Evolutionary conservation across 768 basidiomycete species (phyloP).

Genomic region (Pulveroboletus ravenelii): DNA sequence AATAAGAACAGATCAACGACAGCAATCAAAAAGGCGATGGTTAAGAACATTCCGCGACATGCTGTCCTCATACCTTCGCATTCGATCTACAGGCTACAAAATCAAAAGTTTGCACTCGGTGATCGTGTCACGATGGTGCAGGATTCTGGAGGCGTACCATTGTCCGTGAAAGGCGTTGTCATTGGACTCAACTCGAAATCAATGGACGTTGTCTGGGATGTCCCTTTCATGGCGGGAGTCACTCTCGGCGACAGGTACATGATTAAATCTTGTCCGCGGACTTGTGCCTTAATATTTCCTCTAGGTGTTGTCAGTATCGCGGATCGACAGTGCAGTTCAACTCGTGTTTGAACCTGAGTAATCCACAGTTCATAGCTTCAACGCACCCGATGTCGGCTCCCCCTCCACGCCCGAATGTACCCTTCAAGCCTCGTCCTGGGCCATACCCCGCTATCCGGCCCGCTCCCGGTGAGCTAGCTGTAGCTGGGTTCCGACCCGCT

Average conservation of each 20-base stretch:
- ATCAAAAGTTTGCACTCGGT: slow-evolving; percentile 82
- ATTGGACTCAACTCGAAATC: slow-evolving; percentile 81
- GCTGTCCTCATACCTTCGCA: slow-evolving; percentile 92
- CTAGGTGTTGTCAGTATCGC: slow-evolving; percentile 86
- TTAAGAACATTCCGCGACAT: slow-evolving; percentile 88
- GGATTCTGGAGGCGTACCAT: slow-evolving; percentile 88
- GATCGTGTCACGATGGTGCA: slow-evolving; percentile 96
- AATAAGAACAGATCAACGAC: slow-evolving; percentile 53
- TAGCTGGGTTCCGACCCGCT: slow-evolving; percentile 63
- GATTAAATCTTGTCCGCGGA: neutral
- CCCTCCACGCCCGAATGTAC: slow-evolving; percentile 40
- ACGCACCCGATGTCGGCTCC: slow-evolving; percentile 57
- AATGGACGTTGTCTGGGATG: slow-evolving; percentile 96
- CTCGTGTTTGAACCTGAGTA: slow-evolving; percentile 82
- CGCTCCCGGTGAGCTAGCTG: slow-evolving; percentile 47
- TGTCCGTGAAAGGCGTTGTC: slow-evolving; percentile 90
- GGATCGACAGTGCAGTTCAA: slow-evolving; percentile 86
- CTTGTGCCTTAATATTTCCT: neutral
- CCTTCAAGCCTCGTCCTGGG: slow-evolving; percentile 67
- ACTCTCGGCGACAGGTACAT: slow-evolving; percentile 77
- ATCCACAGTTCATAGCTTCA: slow-evolving; percentile 79
- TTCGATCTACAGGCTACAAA: slow-evolving; percentile 82
- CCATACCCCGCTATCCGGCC: slow-evolving; percentile 60
- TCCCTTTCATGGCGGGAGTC: slow-evolving; percentile 88
- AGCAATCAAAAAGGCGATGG: slow-evolving; percentile 85